phyloP scores from a whole-genome alignment of 1,284 basidiomycete species.

The Agroathelia rolfsii region DNA sequence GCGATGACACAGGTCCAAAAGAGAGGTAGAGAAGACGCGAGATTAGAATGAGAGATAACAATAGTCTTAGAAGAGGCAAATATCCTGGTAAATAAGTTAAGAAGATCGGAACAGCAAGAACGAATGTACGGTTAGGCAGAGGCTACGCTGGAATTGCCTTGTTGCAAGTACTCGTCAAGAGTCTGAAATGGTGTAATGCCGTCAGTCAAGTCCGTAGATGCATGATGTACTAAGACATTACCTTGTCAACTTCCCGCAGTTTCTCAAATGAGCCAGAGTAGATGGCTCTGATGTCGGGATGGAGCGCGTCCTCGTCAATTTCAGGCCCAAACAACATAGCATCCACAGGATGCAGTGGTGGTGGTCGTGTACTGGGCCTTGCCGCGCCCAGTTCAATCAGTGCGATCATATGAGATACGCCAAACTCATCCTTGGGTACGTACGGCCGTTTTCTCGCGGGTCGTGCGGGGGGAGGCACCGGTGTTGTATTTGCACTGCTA shows the following conservation, averaged over 20 bases:
- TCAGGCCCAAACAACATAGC: conserved; percentile 62
- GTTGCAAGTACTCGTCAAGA: conserved; percentile 26
- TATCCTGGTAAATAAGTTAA: too few relatives aligned
- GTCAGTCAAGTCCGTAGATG: conserved; percentile 4
- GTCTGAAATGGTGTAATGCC: conserved; percentile 13
- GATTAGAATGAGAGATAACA: too few relatives aligned
- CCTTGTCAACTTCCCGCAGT: conserved; percentile 74
- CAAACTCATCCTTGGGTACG: conserved; percentile 75
- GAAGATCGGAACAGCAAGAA: too few relatives aligned
- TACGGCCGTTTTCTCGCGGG: conserved; percentile 29
- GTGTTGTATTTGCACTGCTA: conserved; percentile 9
- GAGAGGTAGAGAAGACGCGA: too few relatives aligned
- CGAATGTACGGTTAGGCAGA: too few relatives aligned
- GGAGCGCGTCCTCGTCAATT: conserved; percentile 52
- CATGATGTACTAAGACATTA: conserved; percentile 16
- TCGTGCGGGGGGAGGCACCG: conserved; percentile 22
- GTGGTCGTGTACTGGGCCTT: conserved; percentile 24
- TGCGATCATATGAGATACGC: conserved; percentile 72
- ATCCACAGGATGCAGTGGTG: conserved; percentile 52
- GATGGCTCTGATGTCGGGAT: conserved; percentile 63
- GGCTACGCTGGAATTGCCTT: conserved; percentile 14
- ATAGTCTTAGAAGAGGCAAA: too few relatives aligned
- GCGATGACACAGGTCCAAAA: too few relatives aligned
- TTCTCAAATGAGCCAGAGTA: conserved; percentile 65
- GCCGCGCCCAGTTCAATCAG: conserved; percentile 64